A percentile compares a stretch with the other conserved stretches of the same genome.
Evolutionary conservation across 495 filamentous ascomycete species (phyloP).

Genomic region (Chaetomium tenue): DNA sequence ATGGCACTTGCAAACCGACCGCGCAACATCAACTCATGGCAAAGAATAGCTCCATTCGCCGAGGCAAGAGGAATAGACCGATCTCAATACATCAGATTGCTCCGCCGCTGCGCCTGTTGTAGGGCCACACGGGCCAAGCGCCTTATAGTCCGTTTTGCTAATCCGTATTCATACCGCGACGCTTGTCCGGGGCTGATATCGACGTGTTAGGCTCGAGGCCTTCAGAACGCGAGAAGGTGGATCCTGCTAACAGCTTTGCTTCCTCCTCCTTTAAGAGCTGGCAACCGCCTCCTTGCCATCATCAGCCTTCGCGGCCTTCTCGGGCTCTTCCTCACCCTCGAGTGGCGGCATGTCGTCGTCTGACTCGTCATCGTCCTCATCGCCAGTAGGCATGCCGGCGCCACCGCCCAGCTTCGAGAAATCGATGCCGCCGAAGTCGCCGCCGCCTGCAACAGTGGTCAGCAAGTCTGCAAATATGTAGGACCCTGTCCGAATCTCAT

Average conservation of each 20-base stretch:
- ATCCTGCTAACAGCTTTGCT: not conserved
- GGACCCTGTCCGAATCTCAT: not conserved
- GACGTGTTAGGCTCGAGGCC: not conserved
- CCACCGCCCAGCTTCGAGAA: slow-evolving; percentile 86
- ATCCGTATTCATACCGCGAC: slow-evolving; percentile 11
- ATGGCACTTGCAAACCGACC: not conserved
- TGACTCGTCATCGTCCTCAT: slow-evolving; percentile 58
- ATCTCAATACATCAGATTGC: slow-evolving; percentile 22
- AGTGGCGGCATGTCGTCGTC: slow-evolving; percentile 45
- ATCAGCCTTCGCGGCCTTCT: slow-evolving; percentile 43
- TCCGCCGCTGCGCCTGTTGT: slow-evolving; percentile 11
- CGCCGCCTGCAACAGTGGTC: slow-evolving; percentile 25
- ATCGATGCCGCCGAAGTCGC: slow-evolving; percentile 71
- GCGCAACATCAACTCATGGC: not conserved
- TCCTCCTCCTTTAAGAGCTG: not conserved
- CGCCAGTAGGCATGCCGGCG: slow-evolving; percentile 52
- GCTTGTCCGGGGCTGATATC: not conserved
- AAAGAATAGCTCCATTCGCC: slow-evolving; percentile 17
- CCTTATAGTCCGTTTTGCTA: slow-evolving; percentile 6
- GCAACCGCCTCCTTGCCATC: slow-evolving; percentile 49
- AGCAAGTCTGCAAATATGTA: slow-evolving; percentile 5
- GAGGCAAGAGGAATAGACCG: slow-evolving; percentile 3
- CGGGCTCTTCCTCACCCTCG: slow-evolving; percentile 51
- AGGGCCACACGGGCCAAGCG: not conserved
- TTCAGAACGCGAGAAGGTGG: not conserved